Evolutionary conservation across 305 asterid species (phyloP), one percentile per base, ranked within the genome.

Genomic region (Andrographis paniculata): DNA sequence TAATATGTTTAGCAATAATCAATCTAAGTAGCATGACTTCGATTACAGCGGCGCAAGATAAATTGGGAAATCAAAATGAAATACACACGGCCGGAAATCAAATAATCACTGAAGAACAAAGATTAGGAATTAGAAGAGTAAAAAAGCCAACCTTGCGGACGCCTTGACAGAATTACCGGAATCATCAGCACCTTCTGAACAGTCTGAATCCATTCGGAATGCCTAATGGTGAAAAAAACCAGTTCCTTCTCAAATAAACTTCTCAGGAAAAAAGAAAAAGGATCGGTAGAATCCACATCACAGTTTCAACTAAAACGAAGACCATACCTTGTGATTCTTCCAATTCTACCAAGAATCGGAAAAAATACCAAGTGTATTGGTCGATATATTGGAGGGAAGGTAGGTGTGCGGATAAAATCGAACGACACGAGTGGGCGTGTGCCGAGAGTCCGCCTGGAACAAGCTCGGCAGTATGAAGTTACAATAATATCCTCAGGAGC

Each of bases 341-440:
- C 39, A 28, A 14, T 31, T 37, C 17, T 33, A 28, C 45, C 8
- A 18, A 11, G 17, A 17, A 17, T 28, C 8, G 30, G 24, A 21
- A 21, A 14, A 48, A 12, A 35, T 42, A 56, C 46, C 31, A 1
- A n/a, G 3, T 31, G 45, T 20, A 20, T 6, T 42, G 44, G 52
- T 19, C 39, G 23, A 18, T 20, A 39, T 45, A 15, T 31, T 17
- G 16, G 56, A 43, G 58, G 44, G 55, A 20, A 20, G 43, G 56
- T 45, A 55, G 58, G 65, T 14, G 52, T 54, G 59, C 45, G 55
- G 65, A 38, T 3, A 8, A 24, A 24, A 19, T 30, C 41, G 55
- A 42, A 13, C 36, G 55, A 38, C 84, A 75, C 73, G 81, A 59
- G 74, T 16, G 35, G 70, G 80, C 78, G 82, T 78, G 87, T 74